Evolutionary conservation across 768 basidiomycete genomes (phyloP), one percentile per base, ranked within the genome.

Genomic region (Russula griseocarnosa): DNA sequence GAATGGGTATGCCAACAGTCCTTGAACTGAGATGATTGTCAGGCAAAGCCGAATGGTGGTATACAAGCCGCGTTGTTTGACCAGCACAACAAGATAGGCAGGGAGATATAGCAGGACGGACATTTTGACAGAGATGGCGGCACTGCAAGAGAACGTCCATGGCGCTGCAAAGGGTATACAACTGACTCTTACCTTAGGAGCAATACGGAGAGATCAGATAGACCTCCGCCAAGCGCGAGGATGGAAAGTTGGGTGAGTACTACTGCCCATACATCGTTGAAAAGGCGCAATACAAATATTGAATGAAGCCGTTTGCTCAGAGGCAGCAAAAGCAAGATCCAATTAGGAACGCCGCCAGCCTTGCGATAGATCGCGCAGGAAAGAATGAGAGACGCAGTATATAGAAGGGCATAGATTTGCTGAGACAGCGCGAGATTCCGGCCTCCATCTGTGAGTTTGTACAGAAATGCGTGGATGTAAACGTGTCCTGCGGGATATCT

Each of bases 401-500:
- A 98, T 18, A 98, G 76, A 0, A 70, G 74, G 3, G 81, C 87
- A 70, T 94, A 98, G 52, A 94, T 79, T 57, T 87, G 83, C 74
- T 98, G 94, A 0, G 87, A 88, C 2, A 82, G 72, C 32, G 72
- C 73, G 55, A 94, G 75, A 69, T 88, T 79, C 58, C 69, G 77
- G 7, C 89, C 92, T 4, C 76, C 74, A 58, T 84, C 74, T 10
- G 90, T 89, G 47, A 94, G 71, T 28, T 70, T 69, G 71, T 90
- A 82, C 1, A 99, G 78, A 30, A 86, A 62, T 5, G 83, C 80
- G 74, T 96, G 94, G 65, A 95, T 85, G 69, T 86, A 83, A 62
- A 98, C 79, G 73, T 97, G 94, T 5, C 95, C 91, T 16, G 94
- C 96, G 2, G 97, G 97, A 75, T 99, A 99, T 44, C 96, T 98